Percentiles rank a stretch among this genome's conserved stretches.
Conservation (phyloP, 2,329 filamentous ascomycete genomes). For the Blumeria graminis region DNA sequence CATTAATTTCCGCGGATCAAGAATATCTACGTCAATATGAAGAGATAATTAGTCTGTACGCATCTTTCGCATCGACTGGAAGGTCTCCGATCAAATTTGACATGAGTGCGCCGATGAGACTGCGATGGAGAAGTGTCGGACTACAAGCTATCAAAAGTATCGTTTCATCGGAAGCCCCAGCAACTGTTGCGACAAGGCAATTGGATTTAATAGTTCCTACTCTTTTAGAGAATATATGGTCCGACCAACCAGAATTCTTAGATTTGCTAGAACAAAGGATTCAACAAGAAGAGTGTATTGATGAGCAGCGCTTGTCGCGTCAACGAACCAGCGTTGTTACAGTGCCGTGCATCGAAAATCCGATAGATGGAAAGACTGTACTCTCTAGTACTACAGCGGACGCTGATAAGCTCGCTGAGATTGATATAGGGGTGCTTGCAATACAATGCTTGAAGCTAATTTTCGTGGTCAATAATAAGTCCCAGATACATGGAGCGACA, state of each 20-base stretch:
- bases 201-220: conserved; percentile 60
- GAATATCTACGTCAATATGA: conserved; percentile 65
- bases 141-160: conserved; percentile 61
- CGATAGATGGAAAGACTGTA: conserved; percentile 40
- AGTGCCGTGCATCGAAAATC: conserved; percentile 43
- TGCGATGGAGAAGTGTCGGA: conserved; percentile 54
- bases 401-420: conserved; percentile 70
- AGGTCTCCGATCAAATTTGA: conserved; percentile 25
- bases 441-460: conserved; percentile 71
- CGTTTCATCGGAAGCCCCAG: conserved; percentile 55
- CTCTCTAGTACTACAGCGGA: conserved; percentile 65
- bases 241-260: conserved; percentile 45
- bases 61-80: conserved; percentile 49
- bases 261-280: conserved; percentile 42
- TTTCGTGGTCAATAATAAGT: conserved; percentile 57
- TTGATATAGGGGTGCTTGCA: conserved; percentile 66
- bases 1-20: conserved; percentile 65
- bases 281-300: conserved; percentile 41
- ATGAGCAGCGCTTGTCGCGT: conserved; percentile 35
- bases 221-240: conserved; percentile 68
- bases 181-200: conserved; percentile 50
- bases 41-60: conserved; percentile 57
- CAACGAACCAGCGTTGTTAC: conserved; percentile 62
- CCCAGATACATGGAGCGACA: conserved; percentile 60
- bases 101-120: conserved; percentile 45